Evolutionary conservation across 2,329 filamentous ascomycete genomes (phyloP).

Genomic region (Pochonia chlamydosporia): DNA sequence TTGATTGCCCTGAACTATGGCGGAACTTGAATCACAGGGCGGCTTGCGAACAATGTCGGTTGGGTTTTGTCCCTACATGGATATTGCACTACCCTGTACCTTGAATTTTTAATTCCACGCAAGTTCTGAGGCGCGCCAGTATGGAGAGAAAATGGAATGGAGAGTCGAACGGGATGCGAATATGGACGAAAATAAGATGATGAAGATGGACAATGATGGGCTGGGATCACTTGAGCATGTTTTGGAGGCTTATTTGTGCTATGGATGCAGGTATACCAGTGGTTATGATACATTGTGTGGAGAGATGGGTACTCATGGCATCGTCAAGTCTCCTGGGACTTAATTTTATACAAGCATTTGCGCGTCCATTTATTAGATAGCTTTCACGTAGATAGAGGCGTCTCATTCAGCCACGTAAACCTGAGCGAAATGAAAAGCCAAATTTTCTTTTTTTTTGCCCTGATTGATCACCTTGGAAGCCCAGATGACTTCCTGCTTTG

Average conservation of each 20-base stretch:
- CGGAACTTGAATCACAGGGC: background rate
- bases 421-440: background rate
- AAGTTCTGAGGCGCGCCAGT: no score
- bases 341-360: constrained; percentile 3
- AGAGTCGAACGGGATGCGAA: background rate
- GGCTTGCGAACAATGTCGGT: no score
- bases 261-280: constrained; percentile 5
- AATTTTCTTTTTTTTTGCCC: no score
- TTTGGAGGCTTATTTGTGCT: constrained; percentile 1
- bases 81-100: background rate
- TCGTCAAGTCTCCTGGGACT: background rate
- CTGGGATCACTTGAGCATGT: background rate
- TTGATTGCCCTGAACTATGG: constrained; percentile 14
- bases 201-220: background rate
- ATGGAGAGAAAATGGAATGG: no score
- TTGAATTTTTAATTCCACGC: background rate
- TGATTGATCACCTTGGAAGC: background rate
- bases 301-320: constrained; percentile 4
- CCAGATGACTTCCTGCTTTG: no score
- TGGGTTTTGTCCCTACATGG: no score
- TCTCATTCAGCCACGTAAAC: background rate
- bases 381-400: constrained; percentile 6
- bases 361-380: constrained; percentile 7
- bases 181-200: background rate
- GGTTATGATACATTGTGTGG: constrained; percentile 1